phyloP scores from a whole-genome alignment of 1,284 basidiomycete genomes.

The Ustilago crameri region DNA sequence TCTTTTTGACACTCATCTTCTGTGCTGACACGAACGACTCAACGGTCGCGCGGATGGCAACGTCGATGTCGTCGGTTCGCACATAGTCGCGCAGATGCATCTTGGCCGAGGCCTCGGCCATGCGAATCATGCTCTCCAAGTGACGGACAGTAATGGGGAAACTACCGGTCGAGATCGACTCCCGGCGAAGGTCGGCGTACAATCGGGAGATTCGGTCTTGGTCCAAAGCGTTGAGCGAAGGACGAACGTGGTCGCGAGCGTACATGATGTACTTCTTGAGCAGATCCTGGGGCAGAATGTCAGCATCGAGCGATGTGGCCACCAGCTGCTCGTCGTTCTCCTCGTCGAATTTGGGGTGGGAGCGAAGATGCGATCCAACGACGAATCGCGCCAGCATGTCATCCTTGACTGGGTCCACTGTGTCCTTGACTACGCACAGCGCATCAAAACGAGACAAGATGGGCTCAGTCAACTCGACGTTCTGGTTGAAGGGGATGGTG shows the following conservation, averaged over 20 bases:
- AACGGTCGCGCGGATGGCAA: constrained; percentile 94
- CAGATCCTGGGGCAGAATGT: constrained; percentile 95
- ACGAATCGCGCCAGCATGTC: constrained; percentile 97
- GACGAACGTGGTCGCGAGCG: constrained; percentile 88
- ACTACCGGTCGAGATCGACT: constrained; percentile 94
- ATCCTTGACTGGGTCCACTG: constrained; percentile 94
- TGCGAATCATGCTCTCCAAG: constrained; percentile 98
- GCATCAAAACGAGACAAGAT: constrained; percentile 99
- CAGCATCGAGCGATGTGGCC: constrained; percentile 84
- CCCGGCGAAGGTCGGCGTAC: constrained; percentile 94
- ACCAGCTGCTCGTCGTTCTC: constrained; percentile 87
- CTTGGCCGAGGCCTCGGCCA: constrained; percentile 97
- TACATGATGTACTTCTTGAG: constrained; percentile 99
- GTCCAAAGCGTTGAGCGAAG: constrained; percentile 93
- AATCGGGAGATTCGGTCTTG: constrained; percentile 94
- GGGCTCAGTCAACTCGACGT: constrained; percentile 97
- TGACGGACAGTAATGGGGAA: constrained; percentile 98
- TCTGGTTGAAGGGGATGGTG: constrained; percentile 84
- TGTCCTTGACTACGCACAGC: constrained; percentile 96
- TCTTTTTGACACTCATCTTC: constrained; percentile 98
- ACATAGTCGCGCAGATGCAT: constrained; percentile 98
- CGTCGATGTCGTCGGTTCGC: constrained; percentile 92
- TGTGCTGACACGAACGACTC: constrained; percentile 95
- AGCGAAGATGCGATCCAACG: constrained; percentile 91
- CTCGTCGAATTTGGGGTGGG: constrained; percentile 90